phyloP scores from a whole-genome alignment of 495 filamentous ascomycete genomes.

The Xylaria curta region DNA sequence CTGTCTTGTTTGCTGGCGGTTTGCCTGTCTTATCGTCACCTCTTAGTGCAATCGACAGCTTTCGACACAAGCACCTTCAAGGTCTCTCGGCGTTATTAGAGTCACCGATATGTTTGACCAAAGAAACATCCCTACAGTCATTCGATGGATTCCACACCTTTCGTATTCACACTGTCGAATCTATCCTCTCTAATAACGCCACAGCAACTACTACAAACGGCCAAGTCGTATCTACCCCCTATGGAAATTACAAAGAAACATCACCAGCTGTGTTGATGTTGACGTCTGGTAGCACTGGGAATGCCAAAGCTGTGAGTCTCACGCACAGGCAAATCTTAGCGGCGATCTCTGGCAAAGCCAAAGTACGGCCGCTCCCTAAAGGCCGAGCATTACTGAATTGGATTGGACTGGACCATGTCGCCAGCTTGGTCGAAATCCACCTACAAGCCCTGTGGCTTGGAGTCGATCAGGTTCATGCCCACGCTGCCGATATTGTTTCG shows the following conservation, averaged over 20 bases:
- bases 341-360: slow-evolving; percentile 52
- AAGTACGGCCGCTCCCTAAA: slow-evolving; percentile 1
- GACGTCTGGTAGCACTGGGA: slow-evolving; percentile 64
- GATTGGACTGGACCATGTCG: slow-evolving; percentile 63
- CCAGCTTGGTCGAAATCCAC: slow-evolving; percentile 58
- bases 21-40: not conserved
- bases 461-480: slow-evolving; percentile 57
- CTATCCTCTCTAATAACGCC: no score
- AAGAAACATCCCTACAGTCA: no score
- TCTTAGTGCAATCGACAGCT: not conserved
- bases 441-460: slow-evolving; percentile 50
- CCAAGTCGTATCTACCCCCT: no score
- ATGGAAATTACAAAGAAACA: not conserved
- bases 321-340: slow-evolving; percentile 54
- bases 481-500: slow-evolving; percentile 46
- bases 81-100: not conserved
- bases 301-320: slow-evolving; percentile 60
- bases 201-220: no score
- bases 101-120: not conserved
- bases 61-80: not conserved
- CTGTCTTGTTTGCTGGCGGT: not conserved
- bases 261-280: slow-evolving; percentile 51
- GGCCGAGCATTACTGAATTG: slow-evolving; percentile 53
- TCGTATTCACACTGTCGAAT: no score
- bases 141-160: no score